Evolutionary conservation across 805 yeast species (phyloP).

Genomic region (Candida namnaoensis): DNA sequence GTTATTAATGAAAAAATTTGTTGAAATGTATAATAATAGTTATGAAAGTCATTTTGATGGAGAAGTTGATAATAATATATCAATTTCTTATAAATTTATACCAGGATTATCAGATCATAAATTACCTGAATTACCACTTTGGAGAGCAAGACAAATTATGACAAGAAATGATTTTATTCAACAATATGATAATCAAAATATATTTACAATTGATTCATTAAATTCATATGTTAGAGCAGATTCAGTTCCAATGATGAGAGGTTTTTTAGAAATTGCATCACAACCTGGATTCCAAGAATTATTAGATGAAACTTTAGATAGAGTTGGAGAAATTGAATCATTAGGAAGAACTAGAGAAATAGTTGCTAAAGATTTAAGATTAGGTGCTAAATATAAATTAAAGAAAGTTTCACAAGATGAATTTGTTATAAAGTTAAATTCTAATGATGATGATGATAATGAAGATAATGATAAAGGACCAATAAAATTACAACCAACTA

Average conservation of each 20-base stretch:
- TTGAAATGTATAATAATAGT: constrained; percentile 46
- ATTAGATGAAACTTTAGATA: constrained; percentile 51
- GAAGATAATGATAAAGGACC: constrained; percentile 13
- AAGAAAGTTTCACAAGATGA: constrained; percentile 2
- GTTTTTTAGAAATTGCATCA: constrained; percentile 68
- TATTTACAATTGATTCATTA: constrained; percentile 66
- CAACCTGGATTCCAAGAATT: constrained; percentile 65
- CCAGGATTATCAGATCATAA: constrained; percentile 30
- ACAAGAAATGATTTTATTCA: constrained; percentile 78
- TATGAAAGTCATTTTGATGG: constrained; percentile 1
- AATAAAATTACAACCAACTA: constrained; percentile 17
- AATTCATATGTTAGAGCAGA: constrained; percentile 70
- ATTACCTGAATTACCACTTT: constrained; percentile 67
- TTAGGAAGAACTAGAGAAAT: constrained; percentile 72
- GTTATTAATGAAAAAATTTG: constrained; percentile 63
- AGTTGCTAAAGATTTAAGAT: constrained; percentile 57
- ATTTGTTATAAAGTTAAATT: constrained; percentile 1
- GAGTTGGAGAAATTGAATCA: constrained; percentile 71
- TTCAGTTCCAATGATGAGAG: constrained; percentile 85
- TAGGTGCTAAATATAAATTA: constrained; percentile 37
- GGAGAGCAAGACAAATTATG: constrained; percentile 83
- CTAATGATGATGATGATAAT: constrained; percentile 9
- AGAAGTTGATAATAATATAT: constrained; percentile 11
- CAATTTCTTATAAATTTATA: background rate
- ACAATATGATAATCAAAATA: constrained; percentile 62